Evolutionary conservation across 148 eudicot species (phyloP), one percentile per base, ranked within the genome.

Genomic region (Rhododendron henanense): DNA sequence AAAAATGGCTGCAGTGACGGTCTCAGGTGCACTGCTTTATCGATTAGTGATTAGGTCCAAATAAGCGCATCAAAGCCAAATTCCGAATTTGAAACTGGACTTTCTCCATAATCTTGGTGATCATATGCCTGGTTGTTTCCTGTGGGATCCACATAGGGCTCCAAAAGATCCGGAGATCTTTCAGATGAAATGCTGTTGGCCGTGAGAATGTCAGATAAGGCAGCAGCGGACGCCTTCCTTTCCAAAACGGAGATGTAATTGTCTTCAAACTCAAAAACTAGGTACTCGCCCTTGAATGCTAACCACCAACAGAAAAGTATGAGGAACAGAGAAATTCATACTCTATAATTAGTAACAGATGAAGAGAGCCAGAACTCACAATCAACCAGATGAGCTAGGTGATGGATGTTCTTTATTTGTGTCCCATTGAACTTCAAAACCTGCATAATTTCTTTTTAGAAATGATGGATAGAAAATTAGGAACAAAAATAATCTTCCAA

Each of bases 261-360:
- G 89, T 95, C 99, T 89, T 96, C 98, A 63, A 96, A 96, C 88
- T 96, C 98, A 73, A 96, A 95, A 55, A 96, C 94, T 45, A 96
- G 89, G 86, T 95, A 93, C 83, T 90, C 94, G 90, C 94, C 92
- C 88, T 87, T 93, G 94, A 97, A 96, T 85, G 99, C 99, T 96
- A 91, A 13, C 86, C 31, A 83, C 35, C 86, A 39, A 47, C 45
- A 55, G 33, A 41, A 59, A 85, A 86, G 41, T 21, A 79, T 81
- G 53, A 85, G 79, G 76, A 78, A 48, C 53, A 48, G 65, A 19
- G 25, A 74, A 63, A 14, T 53, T 25, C 37, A 28, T 31, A 63
- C 76, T 61, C 28, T 82, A 71, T 25, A 28, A 76, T 7, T 65
- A 3, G 61, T 19, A 11, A 39, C n/a, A 48, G 53, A 21, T 39